Percentiles rank a stretch among this genome's conserved stretches.
Conservation (phyloP, 345 rosid genomes). For the Gossypium australe region DNA sequence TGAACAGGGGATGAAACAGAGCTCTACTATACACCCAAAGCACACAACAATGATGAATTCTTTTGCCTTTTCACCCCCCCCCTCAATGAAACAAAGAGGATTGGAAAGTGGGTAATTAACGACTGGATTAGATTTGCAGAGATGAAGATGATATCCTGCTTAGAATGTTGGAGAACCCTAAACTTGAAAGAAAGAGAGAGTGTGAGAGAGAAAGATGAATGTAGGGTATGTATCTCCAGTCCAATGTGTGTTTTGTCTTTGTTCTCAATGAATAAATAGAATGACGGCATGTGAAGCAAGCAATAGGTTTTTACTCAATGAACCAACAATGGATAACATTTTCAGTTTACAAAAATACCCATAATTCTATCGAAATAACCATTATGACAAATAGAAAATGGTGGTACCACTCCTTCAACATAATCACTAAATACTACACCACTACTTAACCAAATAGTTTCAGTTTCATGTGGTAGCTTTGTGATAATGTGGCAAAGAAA, state of each 20-base stretch:
- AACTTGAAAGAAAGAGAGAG: not conserved
- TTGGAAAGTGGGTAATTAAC: conserved; percentile 20
- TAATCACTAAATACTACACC: conserved; percentile 11
- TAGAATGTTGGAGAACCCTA: conserved; percentile 34
- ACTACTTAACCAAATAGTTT: not conserved
- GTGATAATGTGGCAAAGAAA: too few relatives aligned
- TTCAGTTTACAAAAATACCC: conserved; percentile 33
- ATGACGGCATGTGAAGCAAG: conserved; percentile 38
- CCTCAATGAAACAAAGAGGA: not conserved
- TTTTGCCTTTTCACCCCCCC: too few relatives aligned
- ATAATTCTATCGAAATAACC: not conserved
- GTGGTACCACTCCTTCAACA: conserved; percentile 11
- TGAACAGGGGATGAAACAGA: conserved; percentile 31
- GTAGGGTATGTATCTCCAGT: conserved; percentile 21
- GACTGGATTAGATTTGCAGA: conserved; percentile 34
- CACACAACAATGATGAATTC: conserved; percentile 5
- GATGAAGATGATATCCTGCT: conserved; percentile 37
- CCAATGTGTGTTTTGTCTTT: conserved; percentile 40
- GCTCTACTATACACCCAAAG: conserved; percentile 21
- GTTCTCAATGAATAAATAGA: conserved; percentile 31
- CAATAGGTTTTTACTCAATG: conserved; percentile 12
- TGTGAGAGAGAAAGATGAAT: not conserved
- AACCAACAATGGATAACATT: not conserved
- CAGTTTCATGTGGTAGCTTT: not conserved
- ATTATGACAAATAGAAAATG: not conserved